phyloP scores from a whole-genome alignment of 2,329 filamentous ascomycete species.

The Cryphonectria nitschkei region DNA sequence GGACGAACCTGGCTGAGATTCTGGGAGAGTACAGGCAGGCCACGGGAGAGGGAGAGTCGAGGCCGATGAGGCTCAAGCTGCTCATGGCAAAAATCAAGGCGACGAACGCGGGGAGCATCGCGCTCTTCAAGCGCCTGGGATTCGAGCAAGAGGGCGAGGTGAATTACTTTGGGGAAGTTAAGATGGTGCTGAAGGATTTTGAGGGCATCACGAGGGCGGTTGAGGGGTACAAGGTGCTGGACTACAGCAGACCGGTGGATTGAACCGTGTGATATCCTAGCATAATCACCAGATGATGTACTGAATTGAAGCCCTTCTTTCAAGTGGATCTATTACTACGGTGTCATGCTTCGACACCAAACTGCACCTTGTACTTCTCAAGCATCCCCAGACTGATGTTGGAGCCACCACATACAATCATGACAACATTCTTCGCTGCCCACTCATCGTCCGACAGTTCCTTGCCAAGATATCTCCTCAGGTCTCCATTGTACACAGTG shows the following conservation, averaged over 20 bases:
- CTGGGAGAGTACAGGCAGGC: slow-evolving; percentile 54
- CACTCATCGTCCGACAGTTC: slow-evolving; percentile 60
- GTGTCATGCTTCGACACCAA: slow-evolving; percentile 36
- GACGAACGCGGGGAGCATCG: slow-evolving; percentile 55
- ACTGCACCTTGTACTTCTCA: slow-evolving; percentile 58
- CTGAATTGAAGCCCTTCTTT: background rate
- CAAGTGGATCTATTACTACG: background rate
- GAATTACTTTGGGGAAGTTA: slow-evolving; percentile 65
- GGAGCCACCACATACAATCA: slow-evolving; percentile 83
- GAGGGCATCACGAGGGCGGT: slow-evolving; percentile 23
- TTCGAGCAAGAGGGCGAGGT: slow-evolving; percentile 55
- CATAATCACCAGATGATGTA: background rate
- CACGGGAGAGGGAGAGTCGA: background rate
- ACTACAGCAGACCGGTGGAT: slow-evolving; percentile 30
- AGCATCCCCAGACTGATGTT: slow-evolving; percentile 67
- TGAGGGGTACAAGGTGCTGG: slow-evolving; percentile 33
- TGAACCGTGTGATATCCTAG: background rate
- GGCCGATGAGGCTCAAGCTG: slow-evolving; percentile 31
- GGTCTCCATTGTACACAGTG: slow-evolving; percentile 63
- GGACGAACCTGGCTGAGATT: slow-evolving; percentile 55
- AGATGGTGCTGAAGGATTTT: slow-evolving; percentile 47
- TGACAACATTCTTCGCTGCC: slow-evolving; percentile 72
- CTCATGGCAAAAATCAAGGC: slow-evolving; percentile 55
- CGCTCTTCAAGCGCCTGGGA: slow-evolving; percentile 55
- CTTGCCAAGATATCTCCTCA: slow-evolving; percentile 64